Conservation (phyloP, 1,139 yeast species). For the Yamadazyma sp. region DNA sequence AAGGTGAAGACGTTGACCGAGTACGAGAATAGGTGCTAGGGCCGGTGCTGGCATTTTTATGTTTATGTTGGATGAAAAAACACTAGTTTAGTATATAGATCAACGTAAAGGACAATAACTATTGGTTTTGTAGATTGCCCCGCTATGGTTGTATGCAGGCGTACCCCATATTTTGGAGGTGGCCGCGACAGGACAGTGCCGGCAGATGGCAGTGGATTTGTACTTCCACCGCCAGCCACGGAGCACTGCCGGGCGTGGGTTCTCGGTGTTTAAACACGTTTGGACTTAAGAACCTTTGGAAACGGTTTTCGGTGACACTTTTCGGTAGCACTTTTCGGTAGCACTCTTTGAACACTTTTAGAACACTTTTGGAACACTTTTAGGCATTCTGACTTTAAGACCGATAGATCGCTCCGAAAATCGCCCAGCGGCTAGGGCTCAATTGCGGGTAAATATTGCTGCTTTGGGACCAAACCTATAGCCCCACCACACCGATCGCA, state of each 20-base stretch:
- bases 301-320: too few relatives aligned
- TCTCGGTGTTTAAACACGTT: too few relatives aligned
- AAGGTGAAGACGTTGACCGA: slow-evolving; percentile 31
- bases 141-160: background rate
- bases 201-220: background rate
- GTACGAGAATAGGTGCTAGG: slow-evolving; percentile 11
- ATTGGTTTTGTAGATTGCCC: background rate
- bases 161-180: background rate
- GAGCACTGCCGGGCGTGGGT: too few relatives aligned
- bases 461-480: background rate
- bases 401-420: slow-evolving; percentile 1
- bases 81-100: too few relatives aligned
- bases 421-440: background rate
- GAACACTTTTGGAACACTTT: too few relatives aligned
- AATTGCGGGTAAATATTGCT: background rate
- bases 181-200: background rate
- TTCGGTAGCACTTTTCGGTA: too few relatives aligned
- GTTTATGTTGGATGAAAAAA: too few relatives aligned
- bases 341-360: too few relatives aligned
- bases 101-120: background rate
- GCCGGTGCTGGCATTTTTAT: background rate
- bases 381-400: background rate
- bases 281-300: too few relatives aligned
- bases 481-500: background rate
- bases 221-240: too few relatives aligned